Conservation (phyloP, 495 filamentous ascomycete species). For the Aspergillus bertholletiae region DNA sequence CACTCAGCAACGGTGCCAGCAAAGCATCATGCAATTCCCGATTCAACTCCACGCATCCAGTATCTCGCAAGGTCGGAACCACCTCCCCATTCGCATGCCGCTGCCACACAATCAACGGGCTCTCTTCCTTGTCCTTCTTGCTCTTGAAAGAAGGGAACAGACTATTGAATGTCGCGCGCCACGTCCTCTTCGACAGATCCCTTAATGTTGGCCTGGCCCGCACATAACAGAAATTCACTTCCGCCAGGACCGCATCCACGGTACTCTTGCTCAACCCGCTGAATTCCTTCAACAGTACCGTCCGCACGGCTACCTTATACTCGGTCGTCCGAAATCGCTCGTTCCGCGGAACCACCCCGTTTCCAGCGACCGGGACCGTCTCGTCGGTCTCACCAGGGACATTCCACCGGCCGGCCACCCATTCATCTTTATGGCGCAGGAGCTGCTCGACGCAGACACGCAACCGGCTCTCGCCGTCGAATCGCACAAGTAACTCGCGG, state of each 20-base stretch:
- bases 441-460: slow-evolving; percentile 83
- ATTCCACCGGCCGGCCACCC: slow-evolving; percentile 72
- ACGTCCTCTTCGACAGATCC: slow-evolving; percentile 73
- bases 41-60: slow-evolving; percentile 76
- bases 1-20: slow-evolving; percentile 58
- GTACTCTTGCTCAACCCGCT: slow-evolving; percentile 72
- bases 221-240: slow-evolving; percentile 83
- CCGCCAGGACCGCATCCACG: slow-evolving; percentile 84
- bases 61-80: slow-evolving; percentile 61
- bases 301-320: slow-evolving; percentile 71
- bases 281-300: slow-evolving; percentile 70
- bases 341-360: slow-evolving; percentile 51
- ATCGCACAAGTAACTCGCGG: slow-evolving; percentile 77
- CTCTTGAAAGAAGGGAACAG: slow-evolving; percentile 68
- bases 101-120: slow-evolving; percentile 65
- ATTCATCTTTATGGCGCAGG: slow-evolving; percentile 69
- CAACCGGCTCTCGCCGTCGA: slow-evolving; percentile 77
- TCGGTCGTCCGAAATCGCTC: slow-evolving; percentile 69
- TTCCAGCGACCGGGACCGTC: too few relatives aligned
- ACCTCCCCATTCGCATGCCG: slow-evolving; percentile 42
- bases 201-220: slow-evolving; percentile 72
- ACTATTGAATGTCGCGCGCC: slow-evolving; percentile 76
- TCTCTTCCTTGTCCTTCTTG: slow-evolving; percentile 54
- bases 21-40: slow-evolving; percentile 68
- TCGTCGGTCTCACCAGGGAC: slow-evolving; percentile 38